Percentiles rank a stretch among this genome's conserved stretches.
phyloP scores from a whole-genome alignment of 2,329 filamentous ascomycete genomes.

The Phyllosticta citrichinensis region DNA sequence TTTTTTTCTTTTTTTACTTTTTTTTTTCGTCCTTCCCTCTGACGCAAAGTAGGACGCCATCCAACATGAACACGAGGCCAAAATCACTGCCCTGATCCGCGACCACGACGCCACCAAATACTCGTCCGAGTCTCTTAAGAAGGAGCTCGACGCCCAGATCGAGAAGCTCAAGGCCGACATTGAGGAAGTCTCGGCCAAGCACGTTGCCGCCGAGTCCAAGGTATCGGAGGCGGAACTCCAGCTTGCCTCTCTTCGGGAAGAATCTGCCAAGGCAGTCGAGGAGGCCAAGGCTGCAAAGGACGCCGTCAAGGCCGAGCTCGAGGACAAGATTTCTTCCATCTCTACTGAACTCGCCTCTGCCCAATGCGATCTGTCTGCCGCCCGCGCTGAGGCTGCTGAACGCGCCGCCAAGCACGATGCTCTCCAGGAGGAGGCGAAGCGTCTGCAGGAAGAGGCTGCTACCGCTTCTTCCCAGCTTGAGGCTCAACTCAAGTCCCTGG shows the following conservation, averaged over 20 bases:
- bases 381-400: slow-evolving; percentile 10
- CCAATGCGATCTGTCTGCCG: slow-evolving; percentile 5
- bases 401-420: slow-evolving; percentile 17
- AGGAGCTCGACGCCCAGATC: slow-evolving; percentile 9
- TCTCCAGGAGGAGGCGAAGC: slow-evolving; percentile 5
- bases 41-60: slow-evolving; percentile 3
- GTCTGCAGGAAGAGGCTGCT: slow-evolving; percentile 7
- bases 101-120: slow-evolving; percentile 9
- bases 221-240: not conserved
- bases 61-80: slow-evolving; percentile 11
- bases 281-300: slow-evolving; percentile 9
- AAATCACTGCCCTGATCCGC: slow-evolving; percentile 10
- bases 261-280: slow-evolving; percentile 2
- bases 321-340: slow-evolving; percentile 8
- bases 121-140: slow-evolving; percentile 4
- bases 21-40: not conserved
- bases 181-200: slow-evolving; percentile 1
- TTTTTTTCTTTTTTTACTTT: slow-evolving; percentile 1
- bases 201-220: slow-evolving; percentile 7
- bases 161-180: slow-evolving; percentile 9
- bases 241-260: slow-evolving; percentile 2
- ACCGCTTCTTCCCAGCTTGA: slow-evolving; percentile 14
- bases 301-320: slow-evolving; percentile 8
- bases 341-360: slow-evolving; percentile 7
- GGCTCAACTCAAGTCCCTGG: slow-evolving; percentile 21